Base-by-base conservation (phyloP, 306 rosid genomes). In the Begonia loranthoides region DNA sequence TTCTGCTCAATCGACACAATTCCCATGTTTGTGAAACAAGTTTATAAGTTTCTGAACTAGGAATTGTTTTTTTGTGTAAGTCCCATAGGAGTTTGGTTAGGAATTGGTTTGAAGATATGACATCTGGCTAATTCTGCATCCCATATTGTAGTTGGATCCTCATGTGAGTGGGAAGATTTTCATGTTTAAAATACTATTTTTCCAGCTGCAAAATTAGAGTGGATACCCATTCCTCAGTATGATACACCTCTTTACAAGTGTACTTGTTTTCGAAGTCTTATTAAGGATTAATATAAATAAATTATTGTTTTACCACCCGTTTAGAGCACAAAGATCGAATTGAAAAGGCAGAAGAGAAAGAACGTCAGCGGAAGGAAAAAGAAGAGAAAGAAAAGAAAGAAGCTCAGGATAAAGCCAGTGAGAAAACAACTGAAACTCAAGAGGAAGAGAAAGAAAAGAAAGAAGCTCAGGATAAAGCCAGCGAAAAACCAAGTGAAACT, bases 261-360 rank as follows among this genome's bases (percentile, higher is more conserved):
- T 28, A 28, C 36, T 28, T 43, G 14, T 13, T 43, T 13, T 43
- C 46, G 13, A 43, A 43, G 46, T 43, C 13, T 12, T 43, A 39
- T 39, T 5, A 43, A 43, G 15, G 47, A 11, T 43, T 43, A 43
- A 11, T 11, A 43, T 43, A 43, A 43, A 43, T 41, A 9, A 1
- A 9, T 43, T 43, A 43, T 43, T 40, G 5, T 15, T 21, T 40
- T 50, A 6, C 63, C 55, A 73, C 19, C 54, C 57, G 41, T 73
- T 56, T 65, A 92, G 99, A 92, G 59, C 96, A 70, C 60, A 92
- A 86, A 66, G 99, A 92, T 71, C 92, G 79, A 66, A 82, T 92
- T 70, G 99, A 86, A 54, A 86, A 80, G 82, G 88, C 72, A 19
- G 99, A 86, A 74, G 76, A 70, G 63, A 65, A 51, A 64, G 66